These are phyloP conservation scores for Annona cherimola DNA, from an alignment of 164 flowering plant species.

Conservation along the genomic window DNA sequence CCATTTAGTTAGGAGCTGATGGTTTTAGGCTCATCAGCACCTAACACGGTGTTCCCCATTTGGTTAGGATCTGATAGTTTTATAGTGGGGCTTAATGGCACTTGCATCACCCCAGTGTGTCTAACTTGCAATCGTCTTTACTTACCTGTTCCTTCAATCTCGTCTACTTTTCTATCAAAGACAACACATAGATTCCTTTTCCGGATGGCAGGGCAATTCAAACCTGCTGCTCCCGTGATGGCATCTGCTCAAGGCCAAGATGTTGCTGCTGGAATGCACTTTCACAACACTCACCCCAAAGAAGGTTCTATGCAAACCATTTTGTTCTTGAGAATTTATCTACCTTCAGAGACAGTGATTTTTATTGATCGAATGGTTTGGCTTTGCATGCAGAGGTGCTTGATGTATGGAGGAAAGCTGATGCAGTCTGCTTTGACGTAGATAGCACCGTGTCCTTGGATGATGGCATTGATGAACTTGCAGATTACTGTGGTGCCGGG, in stretches of 20 bases:
- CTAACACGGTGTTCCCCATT: no score
- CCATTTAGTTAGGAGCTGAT: no score
- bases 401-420: conserved; percentile 57
- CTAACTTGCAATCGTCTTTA: conserved; percentile 7
- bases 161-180: conserved; percentile 12
- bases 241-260: conserved; percentile 39
- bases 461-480: conserved; percentile 98
- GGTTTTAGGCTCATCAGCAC: no score
- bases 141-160: conserved; percentile 10
- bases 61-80: conserved; percentile 14
- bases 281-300: conserved; percentile 41
- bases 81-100: conserved; percentile 46
- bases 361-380: background rate
- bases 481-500: conserved; percentile 99
- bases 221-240: conserved; percentile 20
- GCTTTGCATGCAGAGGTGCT: conserved; percentile 43
- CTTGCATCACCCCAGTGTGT: conserved; percentile 19
- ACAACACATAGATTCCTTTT: conserved; percentile 11
- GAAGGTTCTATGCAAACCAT: conserved; percentile 27
- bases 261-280: conserved; percentile 13
- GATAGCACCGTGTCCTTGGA: conserved; percentile 98
- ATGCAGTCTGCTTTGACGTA: conserved; percentile 97
- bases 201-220: conserved; percentile 23
- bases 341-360: background rate
- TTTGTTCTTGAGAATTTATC: background rate